phyloP scores from a whole-genome alignment of 78 protist species.

The Speleostelium caveatum region DNA sequence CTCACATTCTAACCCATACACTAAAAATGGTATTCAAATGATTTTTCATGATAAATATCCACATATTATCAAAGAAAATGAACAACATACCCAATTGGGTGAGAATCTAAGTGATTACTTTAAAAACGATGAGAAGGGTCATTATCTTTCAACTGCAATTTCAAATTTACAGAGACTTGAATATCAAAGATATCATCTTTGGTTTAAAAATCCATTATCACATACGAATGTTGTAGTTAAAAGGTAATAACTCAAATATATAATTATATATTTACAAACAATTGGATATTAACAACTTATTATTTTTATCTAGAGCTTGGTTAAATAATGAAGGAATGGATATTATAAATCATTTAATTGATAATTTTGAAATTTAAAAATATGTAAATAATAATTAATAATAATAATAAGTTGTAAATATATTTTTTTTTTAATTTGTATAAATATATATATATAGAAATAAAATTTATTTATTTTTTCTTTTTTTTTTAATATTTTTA shows the following conservation, averaged over 20 bases:
- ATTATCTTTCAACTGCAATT: background rate
- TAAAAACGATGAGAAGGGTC: slow-evolving; percentile 22
- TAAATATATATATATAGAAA: too few relatives aligned
- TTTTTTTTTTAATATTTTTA: background rate
- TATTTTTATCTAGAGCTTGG: too few relatives aligned
- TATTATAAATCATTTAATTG: too few relatives aligned
- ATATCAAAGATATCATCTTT: slow-evolving; percentile 26
- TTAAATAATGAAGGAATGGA: too few relatives aligned
- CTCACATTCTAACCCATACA: slow-evolving; percentile 54
- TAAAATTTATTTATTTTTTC: background rate
- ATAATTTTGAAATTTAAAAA: too few relatives aligned
- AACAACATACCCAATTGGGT: background rate
- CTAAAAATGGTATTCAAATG: background rate
- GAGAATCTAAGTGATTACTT: slow-evolving; percentile 15
- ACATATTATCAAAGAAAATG: slow-evolving; percentile 17
- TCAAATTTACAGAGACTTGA: slow-evolving; percentile 15
- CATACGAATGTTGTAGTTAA: slow-evolving; percentile 52
- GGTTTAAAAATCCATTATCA: slow-evolving; percentile 16
- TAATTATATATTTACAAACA: too few relatives aligned
- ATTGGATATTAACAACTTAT: too few relatives aligned
- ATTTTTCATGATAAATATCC: slow-evolving; percentile 13
- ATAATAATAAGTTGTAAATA: too few relatives aligned
- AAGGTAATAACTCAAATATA: too few relatives aligned
- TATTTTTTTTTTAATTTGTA: too few relatives aligned
- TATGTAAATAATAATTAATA: too few relatives aligned